Conservation (phyloP, 1,139 yeast genomes). For the Williopsis jadinii region DNA sequence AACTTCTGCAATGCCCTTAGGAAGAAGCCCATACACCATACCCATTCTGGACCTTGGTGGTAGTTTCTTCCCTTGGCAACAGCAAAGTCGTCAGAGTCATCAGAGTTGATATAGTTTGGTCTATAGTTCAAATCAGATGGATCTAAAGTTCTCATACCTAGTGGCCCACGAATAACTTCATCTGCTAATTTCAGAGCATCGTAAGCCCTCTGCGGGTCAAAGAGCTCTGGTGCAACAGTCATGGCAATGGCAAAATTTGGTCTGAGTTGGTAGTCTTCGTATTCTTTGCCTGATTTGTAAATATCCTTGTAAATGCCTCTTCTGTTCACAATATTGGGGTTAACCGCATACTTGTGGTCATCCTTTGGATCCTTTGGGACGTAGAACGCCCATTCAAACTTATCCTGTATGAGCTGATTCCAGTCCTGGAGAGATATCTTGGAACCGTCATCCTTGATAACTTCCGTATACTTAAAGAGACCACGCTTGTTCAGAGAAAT, state of each 20-base stretch:
- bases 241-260: slow-evolving; percentile 92
- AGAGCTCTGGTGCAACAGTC: slow-evolving; percentile 89
- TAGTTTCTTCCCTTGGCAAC: slow-evolving; percentile 94
- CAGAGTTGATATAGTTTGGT: slow-evolving; percentile 78
- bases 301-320: slow-evolving; percentile 93
- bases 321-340: slow-evolving; percentile 64
- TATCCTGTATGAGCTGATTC: slow-evolving; percentile 60
- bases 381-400: slow-evolving; percentile 75
- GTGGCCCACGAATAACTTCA: slow-evolving; percentile 68
- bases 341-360: slow-evolving; percentile 51
- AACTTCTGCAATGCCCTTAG: slow-evolving; percentile 65
- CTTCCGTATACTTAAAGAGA: slow-evolving; percentile 39
- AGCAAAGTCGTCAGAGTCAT: slow-evolving; percentile 79
- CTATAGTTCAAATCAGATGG: slow-evolving; percentile 89
- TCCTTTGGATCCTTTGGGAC: slow-evolving; percentile 59
- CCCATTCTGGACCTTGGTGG: slow-evolving; percentile 99
- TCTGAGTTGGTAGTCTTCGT: slow-evolving; percentile 89
- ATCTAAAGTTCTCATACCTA: slow-evolving; percentile 89
- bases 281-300: slow-evolving; percentile 73
- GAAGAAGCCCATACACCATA: slow-evolving; percentile 86
- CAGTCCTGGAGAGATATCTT: slow-evolving; percentile 52
- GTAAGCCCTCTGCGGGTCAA: slow-evolving; percentile 53
- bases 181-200: slow-evolving; percentile 69
- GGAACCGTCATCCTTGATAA: slow-evolving; percentile 34
- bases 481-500: slow-evolving; percentile 48